A percentile compares a stretch with the other conserved stretches of the same genome.
Evolutionary conservation across 352 stramenopile genomes (phyloP).

Genomic region (Globisporangium viniferum): DNA sequence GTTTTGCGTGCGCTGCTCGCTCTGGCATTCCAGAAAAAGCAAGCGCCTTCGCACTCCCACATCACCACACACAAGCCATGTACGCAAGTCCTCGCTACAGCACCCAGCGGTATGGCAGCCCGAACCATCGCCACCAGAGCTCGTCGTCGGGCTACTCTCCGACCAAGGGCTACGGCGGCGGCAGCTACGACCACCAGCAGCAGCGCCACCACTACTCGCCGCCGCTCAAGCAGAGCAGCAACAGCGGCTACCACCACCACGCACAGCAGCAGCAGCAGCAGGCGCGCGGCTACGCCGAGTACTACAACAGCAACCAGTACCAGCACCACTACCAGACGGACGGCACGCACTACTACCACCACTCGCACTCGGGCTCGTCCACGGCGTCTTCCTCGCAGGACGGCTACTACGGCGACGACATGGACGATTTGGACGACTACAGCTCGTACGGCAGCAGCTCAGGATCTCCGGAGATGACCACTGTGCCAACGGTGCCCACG

Average conservation of each 20-base stretch:
- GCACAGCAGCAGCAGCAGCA: conserved; percentile 5
- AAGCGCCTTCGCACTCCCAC: conserved; percentile 9
- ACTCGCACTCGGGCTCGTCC: conserved; percentile 70
- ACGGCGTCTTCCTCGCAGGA: conserved; percentile 79
- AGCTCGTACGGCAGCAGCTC: conserved; percentile 16
- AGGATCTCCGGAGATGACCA: conserved; percentile 68
- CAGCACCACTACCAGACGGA: conserved; percentile 60
- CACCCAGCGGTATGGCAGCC: conserved; percentile 12
- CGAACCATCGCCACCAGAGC: conserved; percentile 18
- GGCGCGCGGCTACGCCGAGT: conserved; percentile 31
- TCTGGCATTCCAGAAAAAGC: conserved; percentile 17
- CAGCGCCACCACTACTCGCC: conserved; percentile 17
- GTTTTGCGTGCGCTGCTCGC: neutral
- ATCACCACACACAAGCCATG: conserved; percentile 5
- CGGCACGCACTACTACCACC: conserved; percentile 50
- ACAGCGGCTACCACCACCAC: conserved; percentile 2
- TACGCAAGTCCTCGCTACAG: conserved; percentile 18
- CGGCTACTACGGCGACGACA: conserved; percentile 70
- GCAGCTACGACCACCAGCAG: conserved; percentile 8
- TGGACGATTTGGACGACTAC: conserved; percentile 73
- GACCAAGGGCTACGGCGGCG: conserved; percentile 8
- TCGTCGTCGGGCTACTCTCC: conserved; percentile 15
- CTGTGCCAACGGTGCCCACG: conserved; percentile 71
- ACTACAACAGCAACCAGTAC: conserved; percentile 34
- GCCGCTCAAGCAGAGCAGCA: conserved; percentile 16